Conservation (phyloP, 2,329 filamentous ascomycete species). For the Chaetomium strumarium region DNA sequence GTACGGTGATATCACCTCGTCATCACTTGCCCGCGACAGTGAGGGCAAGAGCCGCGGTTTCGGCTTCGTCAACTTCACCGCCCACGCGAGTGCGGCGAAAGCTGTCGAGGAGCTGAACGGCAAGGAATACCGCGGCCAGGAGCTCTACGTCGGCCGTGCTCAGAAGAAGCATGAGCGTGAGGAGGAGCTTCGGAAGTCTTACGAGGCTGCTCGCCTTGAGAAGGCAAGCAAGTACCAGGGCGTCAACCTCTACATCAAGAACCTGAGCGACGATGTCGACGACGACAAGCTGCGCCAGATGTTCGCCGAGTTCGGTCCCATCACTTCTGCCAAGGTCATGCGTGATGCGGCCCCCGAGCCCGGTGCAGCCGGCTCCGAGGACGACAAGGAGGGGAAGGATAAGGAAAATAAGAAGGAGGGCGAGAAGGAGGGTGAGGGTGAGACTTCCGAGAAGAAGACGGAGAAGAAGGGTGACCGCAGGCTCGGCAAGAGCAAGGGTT, state of each 20-base stretch:
- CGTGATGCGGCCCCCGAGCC: slow-evolving; percentile 64
- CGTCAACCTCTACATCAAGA: slow-evolving; percentile 99
- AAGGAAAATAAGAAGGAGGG: slow-evolving; percentile 46
- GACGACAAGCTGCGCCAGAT: slow-evolving; percentile 96
- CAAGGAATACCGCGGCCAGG: slow-evolving; percentile 87
- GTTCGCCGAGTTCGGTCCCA: slow-evolving; percentile 85
- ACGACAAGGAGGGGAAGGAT: slow-evolving; percentile 47
- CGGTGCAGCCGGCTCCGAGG: slow-evolving; percentile 53
- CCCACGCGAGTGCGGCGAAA: slow-evolving; percentile 77
- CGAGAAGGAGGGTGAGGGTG: slow-evolving; percentile 42
- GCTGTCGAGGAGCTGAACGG: slow-evolving; percentile 91
- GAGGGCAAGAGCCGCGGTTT: slow-evolving; percentile 95
- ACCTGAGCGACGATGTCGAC: slow-evolving; percentile 92
- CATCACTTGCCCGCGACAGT: slow-evolving; percentile 80
- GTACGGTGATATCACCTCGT: slow-evolving; percentile 91
- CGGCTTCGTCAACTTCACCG: slow-evolving; percentile 92
- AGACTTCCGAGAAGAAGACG: slow-evolving; percentile 52
- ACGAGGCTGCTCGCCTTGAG: slow-evolving; percentile 94
- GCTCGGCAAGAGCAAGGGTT: slow-evolving; percentile 98
- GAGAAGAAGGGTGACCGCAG: slow-evolving; percentile 59
- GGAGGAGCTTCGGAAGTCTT: slow-evolving; percentile 97
- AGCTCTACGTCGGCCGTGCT: slow-evolving; percentile 94
- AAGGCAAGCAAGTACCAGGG: slow-evolving; percentile 99
- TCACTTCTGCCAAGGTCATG: slow-evolving; percentile 99
- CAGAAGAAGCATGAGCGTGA: slow-evolving; percentile 99